Evolutionary conservation across 2,329 filamentous ascomycete species (phyloP).

Genomic region (Lithohypha guttulata): DNA sequence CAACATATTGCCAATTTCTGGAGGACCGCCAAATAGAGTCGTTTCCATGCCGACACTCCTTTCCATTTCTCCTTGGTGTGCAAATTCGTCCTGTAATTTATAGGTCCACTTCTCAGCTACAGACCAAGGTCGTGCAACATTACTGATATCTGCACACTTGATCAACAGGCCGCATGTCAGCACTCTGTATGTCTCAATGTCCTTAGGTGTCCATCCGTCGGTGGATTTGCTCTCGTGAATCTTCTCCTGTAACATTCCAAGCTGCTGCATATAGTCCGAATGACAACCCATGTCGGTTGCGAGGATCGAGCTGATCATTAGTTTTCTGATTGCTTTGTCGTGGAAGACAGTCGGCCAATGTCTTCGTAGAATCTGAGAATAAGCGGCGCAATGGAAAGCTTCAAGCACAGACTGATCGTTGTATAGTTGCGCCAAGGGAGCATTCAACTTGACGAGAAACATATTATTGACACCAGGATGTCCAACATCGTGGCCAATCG

Average conservation of each 20-base stretch:
- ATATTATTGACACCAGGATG: constrained; percentile 98
- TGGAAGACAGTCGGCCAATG: constrained; percentile 81
- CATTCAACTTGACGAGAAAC: constrained; percentile 83
- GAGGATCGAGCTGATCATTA: constrained; percentile 96
- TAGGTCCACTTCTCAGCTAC: constrained; percentile 82
- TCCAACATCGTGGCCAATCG: constrained; percentile 96
- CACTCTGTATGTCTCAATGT: constrained; percentile 64
- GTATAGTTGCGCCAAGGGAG: constrained; percentile 86
- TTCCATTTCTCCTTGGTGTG: constrained; percentile 87
- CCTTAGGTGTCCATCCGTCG: constrained; percentile 66
- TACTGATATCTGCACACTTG: constrained; percentile 98
- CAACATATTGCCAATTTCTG: constrained; percentile 70
- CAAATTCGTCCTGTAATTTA: constrained; percentile 91
- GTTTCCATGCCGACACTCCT: constrained; percentile 75
- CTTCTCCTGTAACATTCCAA: constrained; percentile 71
- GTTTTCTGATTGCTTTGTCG: constrained; percentile 65
- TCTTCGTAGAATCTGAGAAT: constrained; percentile 84
- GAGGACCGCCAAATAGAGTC: constrained; percentile 67
- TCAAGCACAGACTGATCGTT: constrained; percentile 95
- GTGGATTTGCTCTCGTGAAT: constrained; percentile 53
- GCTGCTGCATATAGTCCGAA: constrained; percentile 88
- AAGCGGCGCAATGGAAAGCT: constrained; percentile 94
- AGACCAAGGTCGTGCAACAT: constrained; percentile 77
- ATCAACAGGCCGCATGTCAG: constrained; percentile 85
- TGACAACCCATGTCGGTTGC: constrained; percentile 97